Evolutionary conservation across 2,329 filamentous ascomycete species (phyloP).

Genomic region (Aspergillus clavatus): DNA sequence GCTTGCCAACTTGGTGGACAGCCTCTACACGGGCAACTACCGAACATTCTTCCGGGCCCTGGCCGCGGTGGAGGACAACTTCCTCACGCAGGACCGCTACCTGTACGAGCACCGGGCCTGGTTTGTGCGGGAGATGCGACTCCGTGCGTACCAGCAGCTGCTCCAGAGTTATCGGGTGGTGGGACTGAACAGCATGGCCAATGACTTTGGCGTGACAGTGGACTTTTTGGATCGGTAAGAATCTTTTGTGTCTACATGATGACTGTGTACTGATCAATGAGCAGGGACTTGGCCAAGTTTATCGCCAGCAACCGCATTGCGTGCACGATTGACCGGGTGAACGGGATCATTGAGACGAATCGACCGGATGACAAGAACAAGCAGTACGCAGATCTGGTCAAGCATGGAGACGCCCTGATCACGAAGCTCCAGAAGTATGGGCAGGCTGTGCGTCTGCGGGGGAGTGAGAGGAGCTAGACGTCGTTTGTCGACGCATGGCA

Average conservation of each 20-base stretch:
- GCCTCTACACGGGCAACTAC: conserved; percentile 91
- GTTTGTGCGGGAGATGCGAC: conserved; percentile 98
- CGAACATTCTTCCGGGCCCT: conserved; percentile 88
- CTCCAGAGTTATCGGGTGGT: conserved; percentile 97
- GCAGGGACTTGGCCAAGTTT: conserved; percentile 89
- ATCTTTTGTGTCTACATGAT: too few species aligned
- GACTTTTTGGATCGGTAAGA: conserved; percentile 89
- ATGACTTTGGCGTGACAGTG: conserved; percentile 92
- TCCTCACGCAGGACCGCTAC: conserved; percentile 90
- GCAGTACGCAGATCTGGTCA: conserved; percentile 96
- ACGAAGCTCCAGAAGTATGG: conserved; percentile 99
- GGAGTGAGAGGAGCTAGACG: conserved; percentile 79
- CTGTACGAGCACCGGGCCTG: conserved; percentile 92
- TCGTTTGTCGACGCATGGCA: too few species aligned
- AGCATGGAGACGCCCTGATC: conserved; percentile 95
- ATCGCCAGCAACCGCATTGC: conserved; percentile 91
- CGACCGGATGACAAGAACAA: conserved; percentile 99
- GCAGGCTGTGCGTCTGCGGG: conserved; percentile 87
- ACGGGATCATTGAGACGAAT: conserved; percentile 96
- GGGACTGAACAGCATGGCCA: conserved; percentile 94
- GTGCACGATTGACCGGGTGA: conserved; percentile 95
- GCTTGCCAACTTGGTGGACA: conserved; percentile 80
- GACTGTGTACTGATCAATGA: conserved; percentile 12
- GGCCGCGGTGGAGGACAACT: conserved; percentile 84
- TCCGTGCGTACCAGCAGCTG: conserved; percentile 93